Evolutionary conservation across 108 stramenopile species (phyloP), one percentile per base, ranked within the genome.

Genomic region (Pelagomonas calceolata): DNA sequence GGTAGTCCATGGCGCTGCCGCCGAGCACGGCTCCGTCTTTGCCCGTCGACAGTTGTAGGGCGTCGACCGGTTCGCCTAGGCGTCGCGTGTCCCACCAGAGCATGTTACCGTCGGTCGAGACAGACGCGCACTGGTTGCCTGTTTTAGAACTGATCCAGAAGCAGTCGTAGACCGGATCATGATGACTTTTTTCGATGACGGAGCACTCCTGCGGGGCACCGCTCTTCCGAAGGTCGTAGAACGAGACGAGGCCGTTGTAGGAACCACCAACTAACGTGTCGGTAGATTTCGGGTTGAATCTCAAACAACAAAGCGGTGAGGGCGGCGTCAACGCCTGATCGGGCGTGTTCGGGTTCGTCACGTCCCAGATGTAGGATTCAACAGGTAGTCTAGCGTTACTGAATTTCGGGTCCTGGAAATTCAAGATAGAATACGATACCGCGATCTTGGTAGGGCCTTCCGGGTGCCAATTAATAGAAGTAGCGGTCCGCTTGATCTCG

Each of bases 1-100:
- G 89, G 81, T 93, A 93, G 71, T 93, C 92, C 81, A 93, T 71
- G 18, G 85, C 80, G 18, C 83, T 84, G 4, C 89, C 92, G 37
- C 92, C 92, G 21, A 92, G 85, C 21, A 76, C 80, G 73, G 83
- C 80, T 4, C 87, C 85, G 76, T 89, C 88, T n/a, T 73, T 46
- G 69, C 87, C 87, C 31, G 85, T 83, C 10, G 74, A 75, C 34
- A 91, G 76, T 36, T 72, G 69, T 44, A 90, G 77, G 30, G 67
- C 75, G 71, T 91, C 90, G 26, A 85, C 80, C 4, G 91, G 91
- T 77, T 91, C 86, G 29, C 76, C 82, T 18, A 93, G 76, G 36
- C 88, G 84, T 14, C 92, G 72, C 31, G 90, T 93, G 77, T 93
- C 92, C 92, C 92, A 93, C 89, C 89, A 90, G 36, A 90, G 76